Percentiles rank a stretch among this genome's conserved stretches.
phyloP scores from a whole-genome alignment of 2,329 filamentous ascomycete species.

The Pseudocercospora cruenta region DNA sequence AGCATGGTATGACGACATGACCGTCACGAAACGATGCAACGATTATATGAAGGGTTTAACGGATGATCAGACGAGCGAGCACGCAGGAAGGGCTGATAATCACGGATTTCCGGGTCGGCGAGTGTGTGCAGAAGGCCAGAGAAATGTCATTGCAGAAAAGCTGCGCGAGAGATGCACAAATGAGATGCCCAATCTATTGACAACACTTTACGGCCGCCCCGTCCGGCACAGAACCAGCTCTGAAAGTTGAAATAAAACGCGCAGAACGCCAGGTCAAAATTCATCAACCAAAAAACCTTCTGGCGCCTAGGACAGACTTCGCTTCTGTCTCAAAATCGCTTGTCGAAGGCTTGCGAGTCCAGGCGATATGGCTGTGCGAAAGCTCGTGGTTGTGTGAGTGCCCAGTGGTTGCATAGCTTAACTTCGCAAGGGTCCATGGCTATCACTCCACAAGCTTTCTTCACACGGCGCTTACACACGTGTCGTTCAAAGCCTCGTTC shows the following conservation, averaged over 20 bases:
- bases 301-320: neutral
- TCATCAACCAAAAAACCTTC: neutral
- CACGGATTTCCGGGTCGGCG: too few relatives aligned
- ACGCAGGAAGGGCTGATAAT: neutral
- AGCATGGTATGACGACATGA: conserved; percentile 8
- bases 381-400: neutral
- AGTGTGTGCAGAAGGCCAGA: neutral
- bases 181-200: neutral
- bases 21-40: neutral
- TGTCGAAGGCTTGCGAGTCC: neutral
- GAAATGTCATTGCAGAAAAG: neutral
- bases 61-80: neutral
- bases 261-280: neutral
- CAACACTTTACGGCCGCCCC: neutral
- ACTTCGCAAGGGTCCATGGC: neutral
- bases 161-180: neutral
- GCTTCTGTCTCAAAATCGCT: neutral
- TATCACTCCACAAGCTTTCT: neutral
- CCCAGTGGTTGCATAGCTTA: neutral
- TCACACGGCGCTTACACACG: neutral
- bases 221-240: neutral
- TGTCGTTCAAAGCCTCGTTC: neutral
- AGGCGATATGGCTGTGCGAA: neutral
- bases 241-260: neutral
- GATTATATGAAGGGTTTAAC: neutral